A percentile compares a stretch with the other conserved stretches of the same genome.
phyloP scores from a whole-genome alignment of 2,329 filamentous ascomycete genomes.

The Lecanicillium sp. region DNA sequence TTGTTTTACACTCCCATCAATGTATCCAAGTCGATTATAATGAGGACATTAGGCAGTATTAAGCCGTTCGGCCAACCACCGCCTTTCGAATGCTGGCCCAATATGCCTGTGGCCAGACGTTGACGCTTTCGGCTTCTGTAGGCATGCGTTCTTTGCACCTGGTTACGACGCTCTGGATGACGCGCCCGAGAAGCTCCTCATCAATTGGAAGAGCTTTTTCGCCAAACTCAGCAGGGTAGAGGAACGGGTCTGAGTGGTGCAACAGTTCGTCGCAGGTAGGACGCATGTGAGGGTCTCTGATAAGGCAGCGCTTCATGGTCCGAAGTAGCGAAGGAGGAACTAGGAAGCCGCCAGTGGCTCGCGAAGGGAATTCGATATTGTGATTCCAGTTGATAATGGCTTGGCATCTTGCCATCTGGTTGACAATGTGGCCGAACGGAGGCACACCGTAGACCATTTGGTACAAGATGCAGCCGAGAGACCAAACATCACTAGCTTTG shows the following conservation, averaged over 20 bases:
- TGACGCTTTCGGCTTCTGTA: constrained; percentile 46
- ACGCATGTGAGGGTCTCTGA: constrained; percentile 52
- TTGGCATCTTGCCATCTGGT: constrained; percentile 78
- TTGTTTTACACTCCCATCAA: constrained; percentile 3
- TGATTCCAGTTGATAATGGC: constrained; percentile 77
- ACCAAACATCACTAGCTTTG: constrained; percentile 95
- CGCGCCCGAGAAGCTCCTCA: constrained; percentile 52
- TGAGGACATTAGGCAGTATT: background rate
- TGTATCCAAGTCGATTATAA: constrained; percentile 3
- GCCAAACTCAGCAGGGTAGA: constrained; percentile 51
- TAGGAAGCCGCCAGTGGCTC: constrained; percentile 55
- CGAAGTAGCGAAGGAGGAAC: constrained; percentile 52
- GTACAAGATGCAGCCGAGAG: constrained; percentile 89
- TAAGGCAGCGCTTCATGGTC: constrained; percentile 55
- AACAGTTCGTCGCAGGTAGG: constrained; percentile 58
- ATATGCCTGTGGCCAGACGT: constrained; percentile 52
- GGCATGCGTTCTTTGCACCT: constrained; percentile 51
- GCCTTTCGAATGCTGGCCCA: constrained; percentile 51
- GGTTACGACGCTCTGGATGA: constrained; percentile 54
- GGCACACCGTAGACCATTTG: constrained; percentile 98
- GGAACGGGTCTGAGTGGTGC: constrained; percentile 49
- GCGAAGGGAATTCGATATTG: constrained; percentile 61
- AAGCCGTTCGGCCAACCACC: constrained; percentile 24
- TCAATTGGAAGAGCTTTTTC: constrained; percentile 50
- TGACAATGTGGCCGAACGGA: constrained; percentile 86